A percentile compares a stretch with the other conserved stretches of the same genome.
Evolutionary conservation across 2,329 filamentous ascomycete species (phyloP).

Genomic region (Fusarium incarnatum): DNA sequence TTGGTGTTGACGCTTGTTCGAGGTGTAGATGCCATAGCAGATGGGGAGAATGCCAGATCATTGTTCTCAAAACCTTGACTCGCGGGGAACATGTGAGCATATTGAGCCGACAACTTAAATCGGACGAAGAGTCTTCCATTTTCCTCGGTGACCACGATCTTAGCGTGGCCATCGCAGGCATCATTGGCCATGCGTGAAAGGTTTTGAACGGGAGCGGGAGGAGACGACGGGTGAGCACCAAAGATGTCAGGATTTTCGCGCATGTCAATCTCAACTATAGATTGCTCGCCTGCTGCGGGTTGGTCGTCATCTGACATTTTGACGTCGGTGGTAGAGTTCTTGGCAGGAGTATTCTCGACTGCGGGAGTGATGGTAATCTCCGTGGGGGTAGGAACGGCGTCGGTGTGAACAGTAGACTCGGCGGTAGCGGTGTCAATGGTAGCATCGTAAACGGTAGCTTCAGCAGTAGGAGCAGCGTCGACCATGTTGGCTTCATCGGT

Average conservation of each 20-base stretch:
- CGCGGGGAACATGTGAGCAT: constrained; percentile 48
- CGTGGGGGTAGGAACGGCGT: not conserved
- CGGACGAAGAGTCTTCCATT: constrained; percentile 51
- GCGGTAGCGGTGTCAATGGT: not conserved
- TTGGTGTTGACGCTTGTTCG: constrained; percentile 29
- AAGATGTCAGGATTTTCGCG: constrained; percentile 54
- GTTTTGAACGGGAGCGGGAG: constrained; percentile 37
- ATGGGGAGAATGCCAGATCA: constrained; percentile 40
- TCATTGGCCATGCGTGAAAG: constrained; percentile 47
- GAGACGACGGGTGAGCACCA: constrained; percentile 34
- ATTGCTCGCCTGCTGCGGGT: constrained; percentile 27
- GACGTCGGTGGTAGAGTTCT: not conserved
- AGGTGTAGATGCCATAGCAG: constrained; percentile 42
- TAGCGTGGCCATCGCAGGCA: constrained; percentile 48
- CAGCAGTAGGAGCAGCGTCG: not conserved
- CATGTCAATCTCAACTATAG: constrained; percentile 52
- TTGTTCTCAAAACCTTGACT: constrained; percentile 48
- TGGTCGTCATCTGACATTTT: not conserved
- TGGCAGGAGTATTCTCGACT: not conserved
- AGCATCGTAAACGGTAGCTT: not conserved
- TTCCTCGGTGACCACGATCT: constrained; percentile 47
- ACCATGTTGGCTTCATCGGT: not conserved
- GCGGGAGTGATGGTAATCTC: not conserved
- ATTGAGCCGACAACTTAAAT: constrained; percentile 54
- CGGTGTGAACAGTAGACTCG: not conserved